A percentile compares a stretch with the other conserved stretches of the same genome.
Evolutionary conservation across 1,284 basidiomycete species (phyloP).

Genomic region (Inonotus hispidus): DNA sequence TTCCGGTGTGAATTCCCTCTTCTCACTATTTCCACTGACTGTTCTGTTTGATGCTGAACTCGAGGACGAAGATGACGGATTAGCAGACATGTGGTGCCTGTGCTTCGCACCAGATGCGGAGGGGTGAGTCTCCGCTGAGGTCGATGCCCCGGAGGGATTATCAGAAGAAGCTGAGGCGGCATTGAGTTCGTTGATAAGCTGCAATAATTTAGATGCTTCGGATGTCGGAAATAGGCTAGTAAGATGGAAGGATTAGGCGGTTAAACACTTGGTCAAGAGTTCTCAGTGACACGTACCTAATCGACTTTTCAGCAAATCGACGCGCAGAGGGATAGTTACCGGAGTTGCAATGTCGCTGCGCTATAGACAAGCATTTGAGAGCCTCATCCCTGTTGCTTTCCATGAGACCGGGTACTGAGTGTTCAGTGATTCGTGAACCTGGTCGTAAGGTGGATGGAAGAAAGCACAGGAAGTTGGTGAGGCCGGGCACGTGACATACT

Average conservation of each 20-base stretch:
- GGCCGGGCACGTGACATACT: neutral
- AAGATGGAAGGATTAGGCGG: neutral
- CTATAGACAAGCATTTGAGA: constrained; percentile 71
- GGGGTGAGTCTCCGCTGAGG: constrained; percentile 59
- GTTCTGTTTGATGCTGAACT: constrained; percentile 40
- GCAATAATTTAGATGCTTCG: constrained; percentile 68
- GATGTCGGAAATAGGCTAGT: constrained; percentile 72
- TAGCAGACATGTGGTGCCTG: constrained; percentile 30
- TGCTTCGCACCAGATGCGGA: constrained; percentile 62
- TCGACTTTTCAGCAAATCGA: constrained; percentile 89
- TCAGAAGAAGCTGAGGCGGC: constrained; percentile 32
- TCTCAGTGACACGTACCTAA: constrained; percentile 28
- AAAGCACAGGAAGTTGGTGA: neutral
- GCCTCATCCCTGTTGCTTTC: constrained; percentile 91
- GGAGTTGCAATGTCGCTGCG: constrained; percentile 66
- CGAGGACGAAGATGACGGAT: constrained; percentile 28
- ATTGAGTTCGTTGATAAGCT: constrained; percentile 45
- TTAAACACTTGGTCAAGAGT: neutral
- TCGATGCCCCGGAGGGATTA: constrained; percentile 34
- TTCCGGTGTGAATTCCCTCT: constrained; percentile 84
- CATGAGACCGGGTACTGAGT: constrained; percentile 40
- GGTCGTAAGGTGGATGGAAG: neutral
- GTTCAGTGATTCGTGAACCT: neutral
- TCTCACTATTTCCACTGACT: constrained; percentile 52
- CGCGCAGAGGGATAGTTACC: constrained; percentile 75